Conservation (phyloP, 495 filamentous ascomycete genomes). For the Podospora conica region DNA sequence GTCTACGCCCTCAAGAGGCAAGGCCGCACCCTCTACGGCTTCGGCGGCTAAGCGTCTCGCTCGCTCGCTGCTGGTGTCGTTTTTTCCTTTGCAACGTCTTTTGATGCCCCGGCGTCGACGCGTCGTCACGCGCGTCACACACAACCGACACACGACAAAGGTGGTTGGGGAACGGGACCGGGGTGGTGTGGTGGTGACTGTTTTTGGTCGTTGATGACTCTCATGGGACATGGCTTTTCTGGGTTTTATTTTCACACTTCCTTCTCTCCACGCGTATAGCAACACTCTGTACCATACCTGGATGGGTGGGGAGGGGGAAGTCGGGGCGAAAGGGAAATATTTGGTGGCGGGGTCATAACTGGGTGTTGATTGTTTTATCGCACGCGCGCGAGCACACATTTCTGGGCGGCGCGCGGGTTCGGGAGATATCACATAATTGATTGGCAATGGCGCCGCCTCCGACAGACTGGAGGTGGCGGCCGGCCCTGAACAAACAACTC, state of each 20-base stretch:
- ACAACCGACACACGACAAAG: neutral
- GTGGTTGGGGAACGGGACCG: neutral
- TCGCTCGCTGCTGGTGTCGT: neutral
- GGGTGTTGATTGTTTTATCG: constrained; percentile 12
- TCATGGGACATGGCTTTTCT: constrained; percentile 20
- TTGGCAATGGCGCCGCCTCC: neutral
- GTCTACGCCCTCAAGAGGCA: constrained; percentile 93
- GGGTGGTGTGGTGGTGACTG: constrained; percentile 8
- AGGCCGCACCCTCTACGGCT: constrained; percentile 93
- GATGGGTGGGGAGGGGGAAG: constrained; percentile 1
- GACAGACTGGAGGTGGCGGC: constrained; percentile 5
- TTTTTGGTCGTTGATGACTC: constrained; percentile 13
- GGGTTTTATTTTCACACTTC: constrained; percentile 4
- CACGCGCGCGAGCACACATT: neutral
- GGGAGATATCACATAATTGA: constrained; percentile 22
- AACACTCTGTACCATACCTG: constrained; percentile 17
- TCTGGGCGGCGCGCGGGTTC: neutral
- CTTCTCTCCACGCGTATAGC: neutral
- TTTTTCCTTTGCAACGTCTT: constrained; percentile 5
- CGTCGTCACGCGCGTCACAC: neutral
- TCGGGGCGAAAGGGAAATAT: neutral
- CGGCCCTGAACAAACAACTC: constrained; percentile 14
- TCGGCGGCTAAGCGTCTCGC: constrained; percentile 70
- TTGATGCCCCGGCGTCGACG: constrained; percentile 4
- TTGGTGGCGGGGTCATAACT: neutral